Percentiles rank a stretch among this genome's conserved stretches.
These are phyloP conservation scores for Talaromyces liani DNA, from an alignment of 495 filamentous ascomycete species.

Conservation along the genomic window DNA sequence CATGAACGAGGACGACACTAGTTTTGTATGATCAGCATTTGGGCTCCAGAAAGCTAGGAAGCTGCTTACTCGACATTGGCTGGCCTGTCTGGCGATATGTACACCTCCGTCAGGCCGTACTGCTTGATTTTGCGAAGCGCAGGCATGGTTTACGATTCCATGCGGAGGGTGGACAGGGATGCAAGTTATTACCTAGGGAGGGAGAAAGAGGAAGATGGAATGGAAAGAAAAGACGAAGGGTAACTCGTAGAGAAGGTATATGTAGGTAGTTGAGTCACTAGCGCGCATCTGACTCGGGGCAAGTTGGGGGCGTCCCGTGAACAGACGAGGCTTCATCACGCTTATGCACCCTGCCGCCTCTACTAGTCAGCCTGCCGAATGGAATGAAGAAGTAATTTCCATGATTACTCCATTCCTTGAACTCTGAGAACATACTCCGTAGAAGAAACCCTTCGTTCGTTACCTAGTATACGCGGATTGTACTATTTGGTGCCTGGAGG, in stretches of 20 bases:
- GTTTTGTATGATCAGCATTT: neutral
- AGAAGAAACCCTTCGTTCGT: no score
- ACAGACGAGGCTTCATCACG: neutral
- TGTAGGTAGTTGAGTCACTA: neutral
- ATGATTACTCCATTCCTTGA: no score
- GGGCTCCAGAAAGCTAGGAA: neutral
- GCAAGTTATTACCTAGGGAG: neutral
- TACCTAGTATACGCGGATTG: no score
- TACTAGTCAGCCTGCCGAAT: no score
- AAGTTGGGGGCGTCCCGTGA: neutral
- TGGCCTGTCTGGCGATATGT: slow-evolving; percentile 41
- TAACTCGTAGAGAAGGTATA: neutral
- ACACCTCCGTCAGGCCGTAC: slow-evolving; percentile 64
- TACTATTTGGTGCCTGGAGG: neutral
- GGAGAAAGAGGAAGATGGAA: neutral
- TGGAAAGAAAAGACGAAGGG: neutral
- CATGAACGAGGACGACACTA: slow-evolving; percentile 69
- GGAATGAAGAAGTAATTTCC: no score
- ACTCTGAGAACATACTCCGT: no score
- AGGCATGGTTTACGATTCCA: neutral
- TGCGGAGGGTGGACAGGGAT: neutral
- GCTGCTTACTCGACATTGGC: slow-evolving; percentile 43
- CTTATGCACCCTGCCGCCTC: no score
- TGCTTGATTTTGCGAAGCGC: slow-evolving; percentile 45
- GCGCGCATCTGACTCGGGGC: neutral